Base-by-base conservation (phyloP, 192 early-diverging fungal species). In the Dissophora ornata region DNA sequence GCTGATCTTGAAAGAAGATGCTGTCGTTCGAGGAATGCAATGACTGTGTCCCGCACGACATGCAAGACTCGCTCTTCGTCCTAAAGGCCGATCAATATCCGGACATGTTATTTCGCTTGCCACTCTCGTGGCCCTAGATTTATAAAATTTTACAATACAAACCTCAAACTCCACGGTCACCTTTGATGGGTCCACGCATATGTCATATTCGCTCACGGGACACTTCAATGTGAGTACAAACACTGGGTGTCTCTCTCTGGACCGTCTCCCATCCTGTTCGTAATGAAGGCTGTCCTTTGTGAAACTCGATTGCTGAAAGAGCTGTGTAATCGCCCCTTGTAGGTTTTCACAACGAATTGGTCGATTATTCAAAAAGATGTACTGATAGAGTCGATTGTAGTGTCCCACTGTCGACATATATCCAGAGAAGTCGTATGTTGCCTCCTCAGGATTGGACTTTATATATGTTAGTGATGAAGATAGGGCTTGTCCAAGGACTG, bases 171-270 rank as follows among this genome's bases (percentile, higher is more conserved):
- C 71, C 16, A 88, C 82, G 3, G 73, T 81, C 29, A 65, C 81
- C 51, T 90, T 88, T 4, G 74, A 32, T 3, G 88, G 82, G 71
- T 90, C 88, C 21, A 83, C 57, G 19, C 82, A 83, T 6, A 88
- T 62, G 55, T 90, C 87, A 47, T 74, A 87, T 32, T 77, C 57
- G 15, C 46, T 70, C 18, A 78, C 26, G 0, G 82, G 82, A 45
- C 87, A 88, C 16, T 44, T 69, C 25, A 91, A 19, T 44, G 80
- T 70, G 9, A 91, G 60, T 18, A 91, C 55, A 52, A 82, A 91
- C 15, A 91, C 68, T 3, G 87, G 88, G 62, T 84, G 53, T 29
- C 80, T 52, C 38, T 84, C 79, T 18, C 53, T 60, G 0, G 70
- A 60, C 33, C 70, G 67, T 18, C 44, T 51, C 38, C 44, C 24